phyloP scores from a whole-genome alignment of 2,329 filamentous ascomycete species.

The Blastomyces gilchristii region DNA sequence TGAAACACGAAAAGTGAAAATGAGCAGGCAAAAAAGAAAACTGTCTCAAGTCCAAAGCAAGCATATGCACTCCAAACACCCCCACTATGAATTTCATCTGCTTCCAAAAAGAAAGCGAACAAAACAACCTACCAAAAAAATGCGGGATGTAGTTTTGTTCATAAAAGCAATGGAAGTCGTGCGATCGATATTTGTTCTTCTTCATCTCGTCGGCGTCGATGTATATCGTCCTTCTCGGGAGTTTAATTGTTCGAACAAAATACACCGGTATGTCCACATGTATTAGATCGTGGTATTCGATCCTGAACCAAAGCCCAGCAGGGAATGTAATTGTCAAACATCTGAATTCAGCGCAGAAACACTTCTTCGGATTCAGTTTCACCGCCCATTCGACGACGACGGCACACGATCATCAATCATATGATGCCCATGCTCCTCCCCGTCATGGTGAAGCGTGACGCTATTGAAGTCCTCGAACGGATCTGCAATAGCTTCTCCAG shows the following conservation, averaged over 20 bases:
- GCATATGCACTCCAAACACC: neutral
- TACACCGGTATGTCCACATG: neutral
- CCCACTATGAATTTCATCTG: neutral
- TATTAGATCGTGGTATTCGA: neutral
- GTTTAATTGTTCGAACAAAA: neutral
- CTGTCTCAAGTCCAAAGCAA: neutral
- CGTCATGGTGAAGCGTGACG: constrained; percentile 92
- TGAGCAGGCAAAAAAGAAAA: neutral
- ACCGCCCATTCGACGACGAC: neutral
- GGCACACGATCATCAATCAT: constrained; percentile 13
- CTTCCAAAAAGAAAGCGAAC: neutral
- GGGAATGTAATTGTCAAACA: neutral
- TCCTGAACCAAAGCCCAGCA: neutral
- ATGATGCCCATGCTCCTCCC: constrained; percentile 51
- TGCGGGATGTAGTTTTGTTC: neutral
- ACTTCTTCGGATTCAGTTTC: neutral
- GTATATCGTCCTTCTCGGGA: neutral
- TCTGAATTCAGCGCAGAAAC: neutral
- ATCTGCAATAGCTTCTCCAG: constrained; percentile 62
- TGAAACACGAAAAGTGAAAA: no score
- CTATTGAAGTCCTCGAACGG: constrained; percentile 99
- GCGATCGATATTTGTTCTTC: neutral
- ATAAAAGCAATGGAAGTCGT: constrained; percentile 1
- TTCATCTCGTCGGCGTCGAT: neutral
- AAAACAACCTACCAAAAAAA: neutral